Base-by-base conservation (phyloP, 2,329 filamentous ascomycete species). In the Meredithiella fracta region DNA sequence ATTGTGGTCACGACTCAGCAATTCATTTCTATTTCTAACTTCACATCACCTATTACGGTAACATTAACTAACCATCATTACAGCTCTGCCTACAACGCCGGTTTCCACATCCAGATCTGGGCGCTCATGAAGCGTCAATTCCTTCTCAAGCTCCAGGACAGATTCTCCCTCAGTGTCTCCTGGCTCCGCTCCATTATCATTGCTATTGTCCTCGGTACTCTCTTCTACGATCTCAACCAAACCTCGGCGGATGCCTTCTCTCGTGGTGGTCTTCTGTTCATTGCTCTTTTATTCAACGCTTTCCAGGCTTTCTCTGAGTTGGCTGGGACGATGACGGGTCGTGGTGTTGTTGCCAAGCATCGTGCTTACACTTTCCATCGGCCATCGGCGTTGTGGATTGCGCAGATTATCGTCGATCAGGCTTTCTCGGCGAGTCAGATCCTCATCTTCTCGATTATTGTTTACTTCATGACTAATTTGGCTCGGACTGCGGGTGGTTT, bases 231-330 rank as follows among this genome's bases (percentile, higher is more conserved):
- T 37, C 76, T 87, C 34, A 79, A 80, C 1, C 67, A 79, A 53
- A 80, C 74, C 0, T 80, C 78, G 1, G 78, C 79, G 31, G 86
- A 82, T 40, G 85, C 86, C 2, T 94, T 92, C 68, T 85, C 82
- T 61, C 81, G 87, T 65, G 86, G 86, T 60, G 87, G 86, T 71
- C 77, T 91, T 1, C 72, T 94, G 53, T 94, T 94, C 69, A 80
- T 89, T 55, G 73, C 84, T 22, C 76, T 94, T 1, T 70, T 94
- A 3, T 91, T 91, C 74, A 91, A 91, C 66, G 84, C 85, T n/a
- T 91, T 94, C 67, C 82, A 88, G 64, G 85, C 87, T 23, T 90
- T 92, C 64, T 79, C 83, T 0, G 87, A 94, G 66, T 69, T 94
- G 0, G 83, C 76, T 0, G 75, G 76, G 9, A 85, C 83, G 1